Evolutionary conservation across 768 basidiomycete genomes (phyloP), one percentile per base, ranked within the genome.

Genomic region (Panaeolus papilionaceus): DNA sequence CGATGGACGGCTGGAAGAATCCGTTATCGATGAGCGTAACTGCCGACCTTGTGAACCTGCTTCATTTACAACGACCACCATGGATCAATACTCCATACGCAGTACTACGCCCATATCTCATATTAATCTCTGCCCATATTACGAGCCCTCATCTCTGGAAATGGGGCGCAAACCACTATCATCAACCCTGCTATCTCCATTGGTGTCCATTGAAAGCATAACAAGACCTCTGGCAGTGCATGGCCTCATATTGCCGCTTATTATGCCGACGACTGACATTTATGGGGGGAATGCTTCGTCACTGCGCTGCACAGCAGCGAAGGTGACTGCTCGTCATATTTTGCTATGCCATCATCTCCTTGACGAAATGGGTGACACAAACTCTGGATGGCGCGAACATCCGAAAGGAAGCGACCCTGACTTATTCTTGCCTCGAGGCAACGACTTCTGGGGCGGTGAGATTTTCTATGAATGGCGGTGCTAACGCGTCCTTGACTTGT

Each of bases 381-480:
- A 18, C 6, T 45, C 10, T 11, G 26, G 10, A 33, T 12, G 54
- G 14, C 16, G 54, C 28, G 28, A 33, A 58, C 33, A 58, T 14
- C 54, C 33, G 54, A 58, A 58, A 58, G 54, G 54, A 58, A 58
- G 54, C 54, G 54, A 58, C 54, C 54, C 54, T 58, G 54, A 58
- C 26, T 7, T 20, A 20, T 45, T 51, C 54, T 11, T 33, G 54
- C 54, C 54, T 58, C 54, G 54, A 58, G 54, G 54, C 54, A 58
- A 33, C 28, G 33, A 33, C 12, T 37, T 58, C 54, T 58, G 54
- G 54, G 54, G 54, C 54, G 16, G 54, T 58, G 54, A 28, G 54
- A 58, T 28, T 28, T 58, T 58, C 37, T 58, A 51, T 51, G 33
- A 58, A 58, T 49, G 33, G 54, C 54, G 54, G 33, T 58, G 54